phyloP scores from a whole-genome alignment of 2,329 filamentous ascomycete genomes.

The Rosellinia necatrix region DNA sequence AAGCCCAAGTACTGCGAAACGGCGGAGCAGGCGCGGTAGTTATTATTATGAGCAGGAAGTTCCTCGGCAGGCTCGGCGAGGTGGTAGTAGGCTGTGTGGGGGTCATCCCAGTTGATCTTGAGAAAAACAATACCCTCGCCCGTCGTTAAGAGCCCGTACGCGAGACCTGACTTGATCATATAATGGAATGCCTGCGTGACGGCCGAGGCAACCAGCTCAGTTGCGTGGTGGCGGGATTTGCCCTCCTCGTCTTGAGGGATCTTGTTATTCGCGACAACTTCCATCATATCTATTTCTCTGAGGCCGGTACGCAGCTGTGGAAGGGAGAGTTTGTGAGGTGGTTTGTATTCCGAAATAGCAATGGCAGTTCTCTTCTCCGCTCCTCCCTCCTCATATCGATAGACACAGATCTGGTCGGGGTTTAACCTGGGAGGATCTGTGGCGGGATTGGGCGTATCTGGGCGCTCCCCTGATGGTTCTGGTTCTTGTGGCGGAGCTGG shows the following conservation, averaged over 20 bases:
- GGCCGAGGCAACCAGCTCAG: conserved; percentile 39
- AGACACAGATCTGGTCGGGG: conserved; percentile 43
- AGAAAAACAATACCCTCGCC: conserved; percentile 52
- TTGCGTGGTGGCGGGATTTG: conserved; percentile 12
- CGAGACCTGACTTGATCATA: conserved; percentile 52
- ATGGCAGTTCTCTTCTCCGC: conserved; percentile 32
- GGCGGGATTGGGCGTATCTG: conserved; percentile 6
- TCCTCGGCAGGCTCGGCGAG: conserved; percentile 38
- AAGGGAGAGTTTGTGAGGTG: conserved; percentile 51
- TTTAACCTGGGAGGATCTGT: conserved; percentile 26
- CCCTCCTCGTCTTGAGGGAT: conserved; percentile 6
- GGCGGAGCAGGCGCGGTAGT: conserved; percentile 34
- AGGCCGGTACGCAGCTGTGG: conserved; percentile 49
- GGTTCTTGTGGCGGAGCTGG: conserved; percentile 1
- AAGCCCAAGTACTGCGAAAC: conserved; percentile 41
- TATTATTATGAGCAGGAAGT: conserved; percentile 30
- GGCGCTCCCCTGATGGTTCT: neutral
- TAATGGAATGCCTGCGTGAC: conserved; percentile 55
- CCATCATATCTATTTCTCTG: conserved; percentile 47
- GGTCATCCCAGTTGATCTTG: conserved; percentile 39
- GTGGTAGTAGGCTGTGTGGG: conserved; percentile 40
- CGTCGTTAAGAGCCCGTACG: conserved; percentile 49
- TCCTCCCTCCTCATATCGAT: conserved; percentile 17
- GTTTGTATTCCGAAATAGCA: conserved; percentile 51
- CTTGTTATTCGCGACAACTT: conserved; percentile 39